These are phyloP conservation scores for Kodamaea restingae DNA, from an alignment of 805 yeast species.

Conservation along the genomic window DNA sequence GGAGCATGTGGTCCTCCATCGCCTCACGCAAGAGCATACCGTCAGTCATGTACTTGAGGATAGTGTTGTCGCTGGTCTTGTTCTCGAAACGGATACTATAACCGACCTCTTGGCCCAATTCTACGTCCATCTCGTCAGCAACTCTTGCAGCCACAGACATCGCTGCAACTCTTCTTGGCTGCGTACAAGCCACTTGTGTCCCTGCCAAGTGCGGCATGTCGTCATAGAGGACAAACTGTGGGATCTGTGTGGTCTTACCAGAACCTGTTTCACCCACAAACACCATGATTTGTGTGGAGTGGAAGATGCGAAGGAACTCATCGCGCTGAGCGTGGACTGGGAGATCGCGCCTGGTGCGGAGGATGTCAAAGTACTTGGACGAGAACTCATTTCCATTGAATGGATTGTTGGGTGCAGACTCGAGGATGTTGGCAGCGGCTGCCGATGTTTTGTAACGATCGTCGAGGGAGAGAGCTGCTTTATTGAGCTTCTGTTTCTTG, in stretches of 20 bases:
- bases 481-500: slow-evolving; percentile 44
- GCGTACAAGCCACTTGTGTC: slow-evolving; percentile 91
- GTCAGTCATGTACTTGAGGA: slow-evolving; percentile 94
- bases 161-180: slow-evolving; percentile 97
- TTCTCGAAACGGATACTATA: slow-evolving; percentile 93
- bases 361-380: slow-evolving; percentile 69
- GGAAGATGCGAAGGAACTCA: slow-evolving; percentile 82
- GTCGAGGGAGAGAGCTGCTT: slow-evolving; percentile 22
- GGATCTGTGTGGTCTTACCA: slow-evolving; percentile 97
- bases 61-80: slow-evolving; percentile 73
- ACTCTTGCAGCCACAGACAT: slow-evolving; percentile 98
- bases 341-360: slow-evolving; percentile 73
- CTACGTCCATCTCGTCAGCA: slow-evolving; percentile 95
- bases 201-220: slow-evolving; percentile 87
- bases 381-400: slow-evolving; percentile 69
- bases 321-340: slow-evolving; percentile 94
- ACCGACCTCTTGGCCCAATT: slow-evolving; percentile 91
- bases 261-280: slow-evolving; percentile 99
- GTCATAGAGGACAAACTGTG: slow-evolving; percentile 89
- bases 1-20: slow-evolving; percentile 87
- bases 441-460: slow-evolving; percentile 64
- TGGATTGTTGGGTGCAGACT: slow-evolving; percentile 62
- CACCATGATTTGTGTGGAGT: slow-evolving; percentile 88
- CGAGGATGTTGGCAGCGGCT: slow-evolving; percentile 54
- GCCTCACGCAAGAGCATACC: slow-evolving; percentile 98